Evolutionary conservation across 2,329 filamentous ascomycete species (phyloP).

Genomic region (Emmonsiellopsis sp.): DNA sequence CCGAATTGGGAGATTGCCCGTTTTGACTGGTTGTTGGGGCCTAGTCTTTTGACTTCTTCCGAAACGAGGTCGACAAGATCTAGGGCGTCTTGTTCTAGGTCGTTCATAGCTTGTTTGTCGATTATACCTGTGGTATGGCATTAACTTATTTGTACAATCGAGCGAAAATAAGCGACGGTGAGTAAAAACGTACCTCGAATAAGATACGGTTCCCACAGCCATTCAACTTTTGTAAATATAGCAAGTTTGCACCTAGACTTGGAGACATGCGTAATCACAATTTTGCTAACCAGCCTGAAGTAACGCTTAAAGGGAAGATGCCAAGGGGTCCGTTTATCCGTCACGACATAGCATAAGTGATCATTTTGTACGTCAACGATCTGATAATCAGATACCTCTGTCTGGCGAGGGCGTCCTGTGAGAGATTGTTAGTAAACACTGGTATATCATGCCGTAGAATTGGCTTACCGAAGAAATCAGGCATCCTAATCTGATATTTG

Average conservation of each 20-base stretch:
- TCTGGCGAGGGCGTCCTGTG: slow-evolving; percentile 41
- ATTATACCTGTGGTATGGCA: slow-evolving; percentile 35
- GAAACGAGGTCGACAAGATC: slow-evolving; percentile 42
- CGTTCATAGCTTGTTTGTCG: slow-evolving; percentile 60
- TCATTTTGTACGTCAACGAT: slow-evolving; percentile 75
- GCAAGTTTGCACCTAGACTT: slow-evolving; percentile 90
- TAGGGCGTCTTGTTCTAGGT: slow-evolving; percentile 43
- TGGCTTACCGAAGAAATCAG: slow-evolving; percentile 52
- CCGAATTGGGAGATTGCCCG: slow-evolving; percentile 41
- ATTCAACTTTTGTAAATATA: slow-evolving; percentile 79
- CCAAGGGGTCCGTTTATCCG: slow-evolving; percentile 60
- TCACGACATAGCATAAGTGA: slow-evolving; percentile 61
- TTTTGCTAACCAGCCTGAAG: slow-evolving; percentile 77
- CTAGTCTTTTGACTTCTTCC: slow-evolving; percentile 39
- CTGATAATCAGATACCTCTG: slow-evolving; percentile 69
- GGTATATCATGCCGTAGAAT: background rate
- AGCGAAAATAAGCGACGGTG: background rate
- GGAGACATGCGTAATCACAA: slow-evolving; percentile 85
- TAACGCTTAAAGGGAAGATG: slow-evolving; percentile 72
- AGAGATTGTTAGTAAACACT: slow-evolving; percentile 9
- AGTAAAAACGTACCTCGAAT: slow-evolving; percentile 29
- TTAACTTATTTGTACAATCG: background rate
- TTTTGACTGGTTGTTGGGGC: slow-evolving; percentile 38
- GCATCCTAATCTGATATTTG: slow-evolving; percentile 62
- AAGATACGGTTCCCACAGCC: slow-evolving; percentile 56